A percentile compares a stretch with the other conserved stretches of the same genome.
phyloP scores from a whole-genome alignment of 176 grass and related monocot species.

The Paspalum vaginatum region DNA sequence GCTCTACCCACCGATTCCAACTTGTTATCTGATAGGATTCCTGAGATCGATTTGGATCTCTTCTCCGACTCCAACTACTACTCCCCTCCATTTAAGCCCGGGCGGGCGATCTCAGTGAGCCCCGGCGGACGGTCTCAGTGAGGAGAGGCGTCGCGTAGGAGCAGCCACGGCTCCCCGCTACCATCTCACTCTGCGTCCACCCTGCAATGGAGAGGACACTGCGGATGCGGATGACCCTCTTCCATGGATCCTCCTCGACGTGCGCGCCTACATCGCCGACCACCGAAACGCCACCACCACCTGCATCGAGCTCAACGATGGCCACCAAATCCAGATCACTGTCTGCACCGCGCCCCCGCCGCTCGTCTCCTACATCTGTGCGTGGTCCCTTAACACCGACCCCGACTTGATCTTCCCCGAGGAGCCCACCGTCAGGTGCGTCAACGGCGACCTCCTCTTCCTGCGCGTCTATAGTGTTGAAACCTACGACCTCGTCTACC shows the following conservation, averaged over 20 bases:
- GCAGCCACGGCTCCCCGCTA: no score
- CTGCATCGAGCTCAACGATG: background rate
- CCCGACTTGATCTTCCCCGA: background rate
- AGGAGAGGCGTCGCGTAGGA: no score
- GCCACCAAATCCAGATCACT: background rate
- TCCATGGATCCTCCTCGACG: conserved; percentile 12
- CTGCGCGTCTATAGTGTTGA: background rate
- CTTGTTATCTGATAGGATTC: no score
- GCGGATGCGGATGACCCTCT: no score
- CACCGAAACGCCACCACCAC: background rate
- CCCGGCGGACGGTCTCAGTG: no score
- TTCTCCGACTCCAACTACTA: no score
- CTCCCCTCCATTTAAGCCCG: no score
- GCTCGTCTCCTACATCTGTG: background rate
- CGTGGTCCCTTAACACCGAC: background rate
- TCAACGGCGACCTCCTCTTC: background rate
- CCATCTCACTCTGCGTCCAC: no score
- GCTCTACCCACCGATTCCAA: no score
- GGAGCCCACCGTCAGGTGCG: background rate
- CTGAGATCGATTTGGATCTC: no score
- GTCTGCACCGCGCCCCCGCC: background rate
- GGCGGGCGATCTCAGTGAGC: no score
- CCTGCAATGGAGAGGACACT: no score
- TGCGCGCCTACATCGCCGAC: background rate
- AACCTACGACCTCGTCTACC: background rate